Evolutionary conservation across 1,139 yeast species (phyloP).

Genomic region (Blastobotrys indianensis): DNA sequence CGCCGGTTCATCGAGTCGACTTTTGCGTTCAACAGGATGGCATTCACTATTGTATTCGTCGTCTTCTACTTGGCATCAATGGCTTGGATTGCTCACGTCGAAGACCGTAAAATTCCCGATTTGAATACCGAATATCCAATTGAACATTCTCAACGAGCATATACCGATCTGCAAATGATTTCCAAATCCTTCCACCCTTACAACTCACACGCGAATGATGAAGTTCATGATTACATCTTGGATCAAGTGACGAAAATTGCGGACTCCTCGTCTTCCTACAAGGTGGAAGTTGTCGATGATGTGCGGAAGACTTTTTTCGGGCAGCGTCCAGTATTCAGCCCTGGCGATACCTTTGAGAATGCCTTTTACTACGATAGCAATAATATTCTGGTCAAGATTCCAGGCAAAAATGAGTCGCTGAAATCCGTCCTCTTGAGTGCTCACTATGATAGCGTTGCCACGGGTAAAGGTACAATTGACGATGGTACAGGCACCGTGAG

Average conservation of each 20-base stretch:
- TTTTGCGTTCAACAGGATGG: conserved; percentile 26
- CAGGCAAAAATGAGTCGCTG: conserved; percentile 46
- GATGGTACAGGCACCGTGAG: conserved; percentile 92
- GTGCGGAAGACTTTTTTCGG: conserved; percentile 42
- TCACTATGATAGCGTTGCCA: conserved; percentile 86
- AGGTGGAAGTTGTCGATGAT: conserved; percentile 45
- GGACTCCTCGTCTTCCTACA: conserved; percentile 33
- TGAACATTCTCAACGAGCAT: conserved; percentile 42
- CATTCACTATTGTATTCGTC: conserved; percentile 25
- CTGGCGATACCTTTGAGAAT: conserved; percentile 37
- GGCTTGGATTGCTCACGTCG: conserved; percentile 11
- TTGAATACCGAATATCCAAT: conserved; percentile 17
- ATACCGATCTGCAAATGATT: conserved; percentile 66
- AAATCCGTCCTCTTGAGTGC: conserved; percentile 75
- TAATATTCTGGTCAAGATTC: conserved; percentile 64
- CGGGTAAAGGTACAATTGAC: conserved; percentile 84
- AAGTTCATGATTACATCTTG: conserved; percentile 63
- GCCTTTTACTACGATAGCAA: conserved; percentile 73
- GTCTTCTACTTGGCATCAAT: conserved; percentile 17
- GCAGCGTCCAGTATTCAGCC: conserved; percentile 39
- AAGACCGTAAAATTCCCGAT: conserved; percentile 14
- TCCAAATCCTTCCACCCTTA: conserved; percentile 70
- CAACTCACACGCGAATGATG: conserved; percentile 67
- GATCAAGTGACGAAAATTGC: conserved; percentile 38
- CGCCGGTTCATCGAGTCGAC: conserved; percentile 18